Evolutionary conservation across 768 basidiomycete genomes (phyloP), one percentile per base, ranked within the genome.

Genomic region (Exsudoporus frostii): DNA sequence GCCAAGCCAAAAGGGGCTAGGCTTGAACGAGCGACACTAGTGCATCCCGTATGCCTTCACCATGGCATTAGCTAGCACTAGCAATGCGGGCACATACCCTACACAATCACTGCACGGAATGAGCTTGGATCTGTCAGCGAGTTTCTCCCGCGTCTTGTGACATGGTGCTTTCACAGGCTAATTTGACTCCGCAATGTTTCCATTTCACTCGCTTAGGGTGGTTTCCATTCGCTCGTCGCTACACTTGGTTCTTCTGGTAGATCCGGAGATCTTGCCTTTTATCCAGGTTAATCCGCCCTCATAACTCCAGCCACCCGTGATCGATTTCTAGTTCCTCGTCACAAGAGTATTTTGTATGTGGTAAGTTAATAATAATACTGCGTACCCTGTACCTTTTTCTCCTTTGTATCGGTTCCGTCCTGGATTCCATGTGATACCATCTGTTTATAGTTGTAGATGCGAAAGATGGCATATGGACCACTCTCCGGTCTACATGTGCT

Each of bases 381-480:
- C 49, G 34, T 52, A 44, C 27, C 42, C 20, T 65, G 57, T 55
- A 63, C 48, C 54, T 48, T 47, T 24, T 50, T n/a, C 49, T 40
- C n/a, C n/a, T n/a, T n/a, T 38, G 34, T 19, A 34, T 32, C 30
- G 34, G n/a, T 48, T 37, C 25, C 41, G 22, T 48, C 48, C 9
- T 39, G 34, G 20, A 39, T 48, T 48, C 22, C 47, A 41, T 42
- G 10, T 39, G 37, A 14, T n/a, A n/a, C n/a, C 24, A 30, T 19
- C 22, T 30, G 33, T 34, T 49, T 38, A n/a, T 33, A 8, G 2
- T 40, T 57, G 55, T 55, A 53, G 48, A 30, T 29, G 7, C 37
- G 40, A 22, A 30, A 43, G 53, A 54, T 50, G 48, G 36, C 17
- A 32, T 39, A 29, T 2, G 10, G 52, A 25, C 10, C 25, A 45